Conservation (phyloP, 352 stramenopile species). For the Phytopythium litorale region DNA sequence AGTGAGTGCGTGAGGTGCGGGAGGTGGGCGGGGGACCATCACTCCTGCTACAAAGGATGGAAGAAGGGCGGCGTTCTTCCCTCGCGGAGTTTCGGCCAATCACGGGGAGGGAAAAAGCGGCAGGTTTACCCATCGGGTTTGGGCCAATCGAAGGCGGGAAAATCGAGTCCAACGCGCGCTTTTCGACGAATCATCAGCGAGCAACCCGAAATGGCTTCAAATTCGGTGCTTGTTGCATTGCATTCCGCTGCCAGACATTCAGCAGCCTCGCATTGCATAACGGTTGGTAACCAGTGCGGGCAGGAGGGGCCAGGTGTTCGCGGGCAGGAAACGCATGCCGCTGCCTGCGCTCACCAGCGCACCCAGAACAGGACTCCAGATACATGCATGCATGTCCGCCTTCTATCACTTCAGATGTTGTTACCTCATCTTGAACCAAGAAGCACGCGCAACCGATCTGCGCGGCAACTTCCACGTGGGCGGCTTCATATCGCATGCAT, state of each 20-base stretch:
- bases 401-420: too few species aligned
- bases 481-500: constrained; percentile 1
- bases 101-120: too few species aligned
- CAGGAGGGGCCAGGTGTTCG: not conserved
- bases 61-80: not conserved
- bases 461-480: constrained; percentile 1
- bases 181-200: constrained; percentile 2
- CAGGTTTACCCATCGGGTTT: constrained; percentile 1
- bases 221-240: not conserved
- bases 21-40: not conserved
- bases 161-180: not conserved
- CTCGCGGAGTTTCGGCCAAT: constrained; percentile 4
- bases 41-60: constrained; percentile 1
- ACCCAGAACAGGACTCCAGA: too few species aligned
- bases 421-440: too few species aligned
- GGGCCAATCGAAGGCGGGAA: not conserved
- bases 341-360: not conserved
- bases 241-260: not conserved
- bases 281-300: not conserved
- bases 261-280: not conserved
- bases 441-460: too few species aligned
- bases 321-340: not conserved
- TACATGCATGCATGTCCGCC: too few species aligned
- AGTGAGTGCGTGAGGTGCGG: not conserved
- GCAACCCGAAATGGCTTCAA: constrained; percentile 1